Evolutionary conservation across 768 basidiomycete genomes (phyloP), one percentile per base, ranked within the genome.

Genomic region (Chiua virens): DNA sequence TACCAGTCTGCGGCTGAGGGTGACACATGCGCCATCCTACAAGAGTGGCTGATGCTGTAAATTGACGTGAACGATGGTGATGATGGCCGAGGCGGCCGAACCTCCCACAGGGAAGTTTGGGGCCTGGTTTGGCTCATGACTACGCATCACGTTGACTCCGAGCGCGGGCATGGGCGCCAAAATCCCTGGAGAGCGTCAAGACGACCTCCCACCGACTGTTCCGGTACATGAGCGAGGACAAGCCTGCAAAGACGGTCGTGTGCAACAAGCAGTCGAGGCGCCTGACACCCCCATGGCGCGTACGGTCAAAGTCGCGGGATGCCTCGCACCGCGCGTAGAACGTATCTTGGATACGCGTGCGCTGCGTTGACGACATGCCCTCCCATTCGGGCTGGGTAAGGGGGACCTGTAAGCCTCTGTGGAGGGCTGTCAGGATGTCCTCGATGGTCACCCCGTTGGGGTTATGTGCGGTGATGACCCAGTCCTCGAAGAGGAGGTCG

Each of bases 191-290:
- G 17, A 84, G 63, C 42, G 79, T 76, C 61, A 84, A 52, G 39
- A 83, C 67, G 25, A 59, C 62, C 4, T 63, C 73, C 63, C 75
- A 78, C 7, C 71, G 70, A 41, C 64, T 62, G 5, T 74, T 71
- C 37, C 60, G 60, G 23, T 70, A 68, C 25, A 67, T 56, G 28
- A 71, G 73, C 17, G 72, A 58, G 9, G 78, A 73, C 45, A 84
- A 63, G n/a, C 82, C 82, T 8, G 73, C 79, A 49, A 83, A 84
- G 43, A 70, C 48, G 14, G 74, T 77, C 44, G 79, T 78, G 44
- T 68, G 65, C 34, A 79, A 69, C 23, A 85, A 53, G 57, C 71
- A 79, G 49, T 85, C 83, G 23, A 75, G 66, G 27, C 80, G 71
- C 56, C 75, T 62, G 2, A 82, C 66, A 6, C 82, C 82, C 5